A percentile compares a stretch with the other conserved stretches of the same genome.
phyloP scores from a whole-genome alignment of 305 asterid species.

The Caryopteris hybrid region DNA sequence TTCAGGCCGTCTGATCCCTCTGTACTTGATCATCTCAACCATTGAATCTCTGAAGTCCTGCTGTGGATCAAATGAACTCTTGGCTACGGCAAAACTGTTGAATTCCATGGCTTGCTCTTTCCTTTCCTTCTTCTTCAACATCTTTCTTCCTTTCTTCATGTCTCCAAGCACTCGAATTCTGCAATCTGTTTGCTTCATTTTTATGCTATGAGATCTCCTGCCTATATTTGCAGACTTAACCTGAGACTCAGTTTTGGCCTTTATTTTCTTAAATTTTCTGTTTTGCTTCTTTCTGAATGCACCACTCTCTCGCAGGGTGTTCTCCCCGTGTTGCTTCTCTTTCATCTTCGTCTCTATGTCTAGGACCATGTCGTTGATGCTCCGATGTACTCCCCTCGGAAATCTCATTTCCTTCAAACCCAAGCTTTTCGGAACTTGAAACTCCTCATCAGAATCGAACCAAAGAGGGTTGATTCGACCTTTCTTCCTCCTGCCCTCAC shows the following conservation, averaged over 20 bases:
- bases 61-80: slow-evolving; percentile 61
- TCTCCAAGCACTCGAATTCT: slow-evolving; percentile 54
- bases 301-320: no score
- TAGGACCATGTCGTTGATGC: slow-evolving; percentile 27
- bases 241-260: slow-evolving; percentile 18
- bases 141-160: slow-evolving; percentile 48
- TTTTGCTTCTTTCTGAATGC: no score
- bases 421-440: slow-evolving; percentile 24
- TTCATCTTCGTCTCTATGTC: slow-evolving; percentile 26
- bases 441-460: slow-evolving; percentile 34
- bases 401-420: slow-evolving; percentile 6
- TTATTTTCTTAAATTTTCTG: slow-evolving; percentile 16
- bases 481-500: slow-evolving; percentile 24
- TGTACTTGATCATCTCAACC: slow-evolving; percentile 76
- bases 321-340: slow-evolving; percentile 22
- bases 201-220: slow-evolving; percentile 28
- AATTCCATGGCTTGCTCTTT: slow-evolving; percentile 23
- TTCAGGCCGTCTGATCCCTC: slow-evolving; percentile 44
- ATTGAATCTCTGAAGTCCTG: slow-evolving; percentile 84
- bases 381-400: slow-evolving; percentile 15
- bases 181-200: slow-evolving; percentile 47
- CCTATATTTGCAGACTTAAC: slow-evolving; percentile 26
- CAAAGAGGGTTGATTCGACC: slow-evolving; percentile 32
- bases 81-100: slow-evolving; percentile 70
- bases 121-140: slow-evolving; percentile 30